phyloP scores from a whole-genome alignment of 2,329 filamentous ascomycete genomes.

The Pseudogymnoascus sp. region DNA sequence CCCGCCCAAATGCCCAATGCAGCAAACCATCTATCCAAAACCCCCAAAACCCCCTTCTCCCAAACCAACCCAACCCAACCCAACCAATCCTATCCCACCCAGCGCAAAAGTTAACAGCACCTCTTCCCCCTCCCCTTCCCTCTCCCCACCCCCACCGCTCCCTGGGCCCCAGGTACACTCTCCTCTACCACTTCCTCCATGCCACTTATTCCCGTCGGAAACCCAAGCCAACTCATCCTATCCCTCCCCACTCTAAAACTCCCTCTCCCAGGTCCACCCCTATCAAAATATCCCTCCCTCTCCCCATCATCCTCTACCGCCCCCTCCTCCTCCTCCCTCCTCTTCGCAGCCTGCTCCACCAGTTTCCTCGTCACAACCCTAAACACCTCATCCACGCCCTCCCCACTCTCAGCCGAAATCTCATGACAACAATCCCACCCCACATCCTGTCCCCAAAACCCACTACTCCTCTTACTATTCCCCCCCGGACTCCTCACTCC shows the following conservation, averaged over 20 bases:
- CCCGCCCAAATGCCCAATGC: background rate
- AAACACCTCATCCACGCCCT: slow-evolving; percentile 95
- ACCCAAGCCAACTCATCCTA: slow-evolving; percentile 57
- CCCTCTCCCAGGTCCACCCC: slow-evolving; percentile 39
- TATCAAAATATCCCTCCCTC: slow-evolving; percentile 37
- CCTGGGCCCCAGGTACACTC: no score
- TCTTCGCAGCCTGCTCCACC: slow-evolving; percentile 59
- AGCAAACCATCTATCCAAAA: background rate
- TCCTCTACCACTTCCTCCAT: background rate
- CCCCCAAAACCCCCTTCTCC: background rate
- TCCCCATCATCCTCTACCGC: slow-evolving; percentile 19
- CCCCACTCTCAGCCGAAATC: slow-evolving; percentile 86
- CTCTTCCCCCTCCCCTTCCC: background rate
- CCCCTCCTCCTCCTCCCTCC: slow-evolving; percentile 35
- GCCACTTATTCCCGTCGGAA: slow-evolving; percentile 35
- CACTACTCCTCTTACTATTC: slow-evolving; percentile 59
- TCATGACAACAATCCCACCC: slow-evolving; percentile 98
- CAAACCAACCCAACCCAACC: background rate
- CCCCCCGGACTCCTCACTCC: slow-evolving; percentile 34
- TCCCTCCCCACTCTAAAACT: slow-evolving; percentile 56
- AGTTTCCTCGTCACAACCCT: slow-evolving; percentile 79
- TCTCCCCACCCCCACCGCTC: background rate
- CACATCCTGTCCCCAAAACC: slow-evolving; percentile 85
- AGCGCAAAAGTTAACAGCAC: background rate
- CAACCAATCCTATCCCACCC: background rate